Evolutionary conservation across 108 stramenopile genomes (phyloP), one percentile per base, ranked within the genome.

Genomic region (Pseudonitzschia multiseries): DNA sequence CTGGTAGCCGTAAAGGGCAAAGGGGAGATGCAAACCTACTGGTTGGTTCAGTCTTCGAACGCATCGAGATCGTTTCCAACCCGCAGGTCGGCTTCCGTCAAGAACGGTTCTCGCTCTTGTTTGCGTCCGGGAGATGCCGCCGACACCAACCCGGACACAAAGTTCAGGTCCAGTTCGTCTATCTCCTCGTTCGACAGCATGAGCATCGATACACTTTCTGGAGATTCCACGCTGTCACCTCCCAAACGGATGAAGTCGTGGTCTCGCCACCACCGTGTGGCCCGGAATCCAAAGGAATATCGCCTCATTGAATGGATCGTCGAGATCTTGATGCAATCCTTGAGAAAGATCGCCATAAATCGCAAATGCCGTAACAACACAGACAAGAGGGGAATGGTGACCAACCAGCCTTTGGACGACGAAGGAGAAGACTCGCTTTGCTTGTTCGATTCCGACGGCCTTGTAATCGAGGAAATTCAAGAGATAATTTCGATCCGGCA

Each of bases 1-100:
- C 50, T 59, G 46, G 53, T 86, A 15, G 70, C 65, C 32, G 83
- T 82, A 31, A 86, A 86, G 72, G 83, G 83, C 32, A 86, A 86
- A 56, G 85, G 85, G 0, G 27, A 73, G 44, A 60, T 86, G 27
- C 83, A 86, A 70, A 86, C 85, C 12, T 62, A 62, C 33, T 62
- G 61, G 61, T 10, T 56, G 22, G 3, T 40, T 13, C n/a, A 28
- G 17, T 36, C 61, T 8, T 51, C 50, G 20, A 51, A 17, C 5
- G 9, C 10, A 24, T 24, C 54, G 54, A 24, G 22, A 2, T 56
- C 22, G 54, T 12, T 21, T 2, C 10, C 54, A 21, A 24, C 2
- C 13, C 22, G 24, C 2, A 56, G 9, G 22, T 40, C 61, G 32
- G 27, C 57, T 59, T 40, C 33, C 20, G 0, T 33, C 13, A 2